These are phyloP conservation scores for Xylariaceae sp. DNA, from an alignment of 2,329 filamentous ascomycete genomes.

Conservation along the genomic window DNA sequence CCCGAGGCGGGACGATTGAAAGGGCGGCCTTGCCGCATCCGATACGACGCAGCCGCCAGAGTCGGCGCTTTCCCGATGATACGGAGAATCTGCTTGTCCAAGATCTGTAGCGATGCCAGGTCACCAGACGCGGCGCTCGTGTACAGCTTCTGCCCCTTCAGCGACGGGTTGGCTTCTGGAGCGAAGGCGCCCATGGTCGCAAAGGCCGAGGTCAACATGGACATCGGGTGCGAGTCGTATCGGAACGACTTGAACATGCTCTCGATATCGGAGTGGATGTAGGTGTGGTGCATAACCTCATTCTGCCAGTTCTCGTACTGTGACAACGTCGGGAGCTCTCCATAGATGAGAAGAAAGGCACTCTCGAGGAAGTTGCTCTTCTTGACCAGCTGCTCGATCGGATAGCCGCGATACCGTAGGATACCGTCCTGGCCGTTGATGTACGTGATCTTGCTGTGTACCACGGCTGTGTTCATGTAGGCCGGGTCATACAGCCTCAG, in stretches of 20 bases:
- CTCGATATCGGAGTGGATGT: constrained; percentile 44
- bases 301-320: constrained; percentile 39
- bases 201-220: constrained; percentile 45
- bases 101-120: constrained; percentile 35
- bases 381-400: constrained; percentile 45
- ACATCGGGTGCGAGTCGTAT: constrained; percentile 48
- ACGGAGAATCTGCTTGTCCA: constrained; percentile 48
- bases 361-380: constrained; percentile 46
- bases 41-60: constrained; percentile 45
- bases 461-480: constrained; percentile 48
- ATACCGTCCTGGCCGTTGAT: constrained; percentile 48
- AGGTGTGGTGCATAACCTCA: constrained; percentile 48
- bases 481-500: constrained; percentile 47
- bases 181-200: constrained; percentile 45
- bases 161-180: constrained; percentile 45
- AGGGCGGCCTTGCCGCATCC: constrained; percentile 46
- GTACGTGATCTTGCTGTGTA: constrained; percentile 46
- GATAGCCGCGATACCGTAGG: constrained; percentile 47
- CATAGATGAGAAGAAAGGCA: constrained; percentile 47
- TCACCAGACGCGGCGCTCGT: constrained; percentile 40
- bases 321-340: constrained; percentile 40
- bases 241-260: constrained; percentile 47
- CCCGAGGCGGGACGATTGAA: constrained; percentile 45
- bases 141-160: constrained; percentile 46
- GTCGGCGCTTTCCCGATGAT: constrained; percentile 48